Percentiles rank a stretch among this genome's conserved stretches.
Evolutionary conservation across 164 flowering plant genomes (phyloP).

Genomic region (Nelumbo lutea): DNA sequence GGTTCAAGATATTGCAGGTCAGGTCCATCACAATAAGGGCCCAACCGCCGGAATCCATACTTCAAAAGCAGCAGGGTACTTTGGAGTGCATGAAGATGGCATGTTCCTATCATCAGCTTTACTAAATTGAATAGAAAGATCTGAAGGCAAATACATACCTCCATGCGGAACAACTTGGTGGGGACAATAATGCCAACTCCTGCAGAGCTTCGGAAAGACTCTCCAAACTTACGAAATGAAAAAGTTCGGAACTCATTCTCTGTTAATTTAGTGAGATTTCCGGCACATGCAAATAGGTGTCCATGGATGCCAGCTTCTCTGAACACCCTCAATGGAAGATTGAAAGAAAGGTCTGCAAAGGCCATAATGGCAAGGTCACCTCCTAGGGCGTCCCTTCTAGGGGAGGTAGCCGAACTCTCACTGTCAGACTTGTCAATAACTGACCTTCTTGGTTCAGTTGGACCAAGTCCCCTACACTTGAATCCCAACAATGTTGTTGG

Average conservation of each 20-base stretch:
- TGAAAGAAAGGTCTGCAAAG: slow-evolving; percentile 89
- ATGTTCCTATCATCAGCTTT: background rate
- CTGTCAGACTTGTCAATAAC: slow-evolving; percentile 24
- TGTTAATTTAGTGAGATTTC: slow-evolving; percentile 60
- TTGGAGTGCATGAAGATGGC: too few species aligned
- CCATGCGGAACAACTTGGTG: slow-evolving; percentile 78
- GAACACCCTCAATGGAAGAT: slow-evolving; percentile 67
- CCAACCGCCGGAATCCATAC: too few species aligned
- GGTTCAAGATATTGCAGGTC: background rate
- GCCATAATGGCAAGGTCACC: slow-evolving; percentile 87
- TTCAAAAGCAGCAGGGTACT: too few species aligned
- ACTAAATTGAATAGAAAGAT: background rate
- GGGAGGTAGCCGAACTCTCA: slow-evolving; percentile 27
- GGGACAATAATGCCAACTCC: slow-evolving; percentile 80
- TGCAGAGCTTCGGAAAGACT: slow-evolving; percentile 66
- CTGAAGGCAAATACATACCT: slow-evolving; percentile 47
- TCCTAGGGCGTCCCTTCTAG: slow-evolving; percentile 68
- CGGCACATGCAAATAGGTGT: slow-evolving; percentile 74
- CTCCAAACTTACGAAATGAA: slow-evolving; percentile 44
- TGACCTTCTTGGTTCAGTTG: slow-evolving; percentile 65
- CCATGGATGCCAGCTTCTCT: slow-evolving; percentile 87
- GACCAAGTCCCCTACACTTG: slow-evolving; percentile 76
- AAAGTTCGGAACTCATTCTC: slow-evolving; percentile 54
- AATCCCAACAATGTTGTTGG: slow-evolving; percentile 76
- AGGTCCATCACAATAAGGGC: background rate